Percentiles rank a stretch among this genome's conserved stretches.
phyloP scores from a whole-genome alignment of 768 basidiomycete species.

The Pisolithus marmoratus region DNA sequence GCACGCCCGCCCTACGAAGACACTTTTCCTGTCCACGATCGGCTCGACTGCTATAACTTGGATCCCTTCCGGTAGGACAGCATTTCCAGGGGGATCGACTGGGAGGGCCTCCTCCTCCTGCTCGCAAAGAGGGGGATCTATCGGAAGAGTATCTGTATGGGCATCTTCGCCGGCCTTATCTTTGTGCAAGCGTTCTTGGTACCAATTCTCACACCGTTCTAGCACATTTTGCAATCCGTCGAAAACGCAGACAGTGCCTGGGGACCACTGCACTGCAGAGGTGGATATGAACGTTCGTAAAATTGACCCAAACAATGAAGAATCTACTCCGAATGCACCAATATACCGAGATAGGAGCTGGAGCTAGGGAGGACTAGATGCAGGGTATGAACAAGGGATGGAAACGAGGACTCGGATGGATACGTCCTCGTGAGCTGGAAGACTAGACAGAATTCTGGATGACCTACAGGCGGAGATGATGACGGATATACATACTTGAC shows the following conservation, averaged over 20 bases:
- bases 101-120: conserved; percentile 5
- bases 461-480: background rate
- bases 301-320: conserved; percentile 68
- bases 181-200: conserved; percentile 54
- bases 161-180: conserved; percentile 51
- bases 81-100: conserved; percentile 6
- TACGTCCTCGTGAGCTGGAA: conserved; percentile 48
- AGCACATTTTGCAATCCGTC: conserved; percentile 77
- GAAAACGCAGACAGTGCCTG: conserved; percentile 75
- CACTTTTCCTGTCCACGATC: conserved; percentile 80
- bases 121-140: conserved; percentile 8
- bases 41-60: conserved; percentile 68
- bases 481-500: conserved; percentile 46
- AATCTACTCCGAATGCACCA: conserved; percentile 71
- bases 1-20: conserved; percentile 84
- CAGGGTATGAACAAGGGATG: conserved; percentile 57
- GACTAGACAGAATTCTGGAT: conserved; percentile 29
- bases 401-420: conserved; percentile 54
- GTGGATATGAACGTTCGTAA: conserved; percentile 77
- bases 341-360: conserved; percentile 83
- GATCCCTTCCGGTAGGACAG: conserved; percentile 52
- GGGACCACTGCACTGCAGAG: conserved; percentile 70
- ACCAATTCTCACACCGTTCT: conserved; percentile 66
- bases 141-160: conserved; percentile 42
- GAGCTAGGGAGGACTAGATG: conserved; percentile 66